Evolutionary conservation across 768 basidiomycete genomes (phyloP), one percentile per base, ranked within the genome.

Genomic region (Hericium coralloides): DNA sequence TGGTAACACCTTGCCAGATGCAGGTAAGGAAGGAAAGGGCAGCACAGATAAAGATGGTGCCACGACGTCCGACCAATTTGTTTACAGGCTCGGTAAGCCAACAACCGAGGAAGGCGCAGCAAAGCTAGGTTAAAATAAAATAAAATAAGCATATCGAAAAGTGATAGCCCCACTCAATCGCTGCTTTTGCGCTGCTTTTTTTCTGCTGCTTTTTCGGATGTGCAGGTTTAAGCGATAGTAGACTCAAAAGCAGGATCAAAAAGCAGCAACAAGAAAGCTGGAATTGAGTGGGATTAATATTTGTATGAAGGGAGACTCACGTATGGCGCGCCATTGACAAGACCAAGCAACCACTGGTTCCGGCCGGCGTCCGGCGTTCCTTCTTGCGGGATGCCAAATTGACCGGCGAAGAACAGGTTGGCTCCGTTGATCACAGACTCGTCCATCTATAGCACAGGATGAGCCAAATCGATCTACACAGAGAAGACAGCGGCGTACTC

Each of bases 21-120:
- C 76, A 80, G 1, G 79, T 70, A 38, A 77, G 36, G 63, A 73
- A 72, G 31, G 76, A 74, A 53, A 78, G 51, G 49, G 73, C 53
- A 38, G 75, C 78, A 38, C 74, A 69, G 62, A 80, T 58, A 68
- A 81, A 82, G 65, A 81, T 80, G 12, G 76, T 73, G 18, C 79
- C 79, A 15, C 81, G 73, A 57, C 81, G 76, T 23, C 81, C 81
- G 53, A 82, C 68, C 58, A 64, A 70, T 51, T 70, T 60, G 66
- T 95, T 97, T 59, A 89, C 73, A 0, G 87, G 87, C 36, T 84
- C 81, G 1, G 83, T 80, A 53, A 89, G 66, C 85, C 84, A 89
- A 64, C 82, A 84, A 20, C 76, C 74, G 18, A 81, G 55, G 18
- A 79, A 59, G 23, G 75, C 80, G 60, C 80, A 81, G 63, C 79